Percentiles rank a stretch among this genome's conserved stretches.
phyloP scores from a whole-genome alignment of 768 basidiomycete species.

The Clathrus columnatus region DNA sequence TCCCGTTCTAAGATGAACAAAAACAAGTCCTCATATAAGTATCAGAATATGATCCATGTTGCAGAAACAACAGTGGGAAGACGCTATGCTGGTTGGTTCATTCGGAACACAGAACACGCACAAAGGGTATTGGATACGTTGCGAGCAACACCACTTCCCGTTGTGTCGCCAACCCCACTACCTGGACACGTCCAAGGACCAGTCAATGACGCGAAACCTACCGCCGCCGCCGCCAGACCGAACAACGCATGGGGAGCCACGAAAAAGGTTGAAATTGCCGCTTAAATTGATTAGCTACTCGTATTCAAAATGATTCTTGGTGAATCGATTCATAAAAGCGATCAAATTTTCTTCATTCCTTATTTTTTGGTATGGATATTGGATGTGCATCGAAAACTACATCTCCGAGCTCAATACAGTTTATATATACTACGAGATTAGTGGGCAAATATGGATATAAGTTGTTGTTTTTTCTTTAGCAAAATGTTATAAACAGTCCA shows the following conservation, averaged over 20 bases:
- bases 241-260: conserved; percentile 1
- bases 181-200: not conserved
- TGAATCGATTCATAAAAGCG: too few relatives aligned
- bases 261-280: conserved; percentile 6
- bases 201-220: not conserved
- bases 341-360: too few relatives aligned
- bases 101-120: conserved; percentile 88
- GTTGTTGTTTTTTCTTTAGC: too few relatives aligned
- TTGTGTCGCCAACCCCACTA: conserved; percentile 13
- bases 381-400: not conserved
- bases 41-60: conserved; percentile 92
- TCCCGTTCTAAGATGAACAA: not conserved
- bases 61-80: conserved; percentile 90
- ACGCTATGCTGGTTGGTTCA: conserved; percentile 95
- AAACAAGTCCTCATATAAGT: not conserved
- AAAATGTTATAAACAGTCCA: conserved; percentile 45
- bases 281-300: not conserved
- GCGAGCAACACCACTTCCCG: conserved; percentile 46
- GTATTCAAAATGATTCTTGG: not conserved
- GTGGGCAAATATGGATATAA: too few relatives aligned
- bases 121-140: conserved; percentile 81
- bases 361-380: too few relatives aligned
- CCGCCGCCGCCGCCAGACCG: not conserved
- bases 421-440: too few relatives aligned
- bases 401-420: not conserved